These are phyloP conservation scores for Ogataea parapolymorpha DNA, from an alignment of 805 yeast genomes.

Conservation along the genomic window DNA sequence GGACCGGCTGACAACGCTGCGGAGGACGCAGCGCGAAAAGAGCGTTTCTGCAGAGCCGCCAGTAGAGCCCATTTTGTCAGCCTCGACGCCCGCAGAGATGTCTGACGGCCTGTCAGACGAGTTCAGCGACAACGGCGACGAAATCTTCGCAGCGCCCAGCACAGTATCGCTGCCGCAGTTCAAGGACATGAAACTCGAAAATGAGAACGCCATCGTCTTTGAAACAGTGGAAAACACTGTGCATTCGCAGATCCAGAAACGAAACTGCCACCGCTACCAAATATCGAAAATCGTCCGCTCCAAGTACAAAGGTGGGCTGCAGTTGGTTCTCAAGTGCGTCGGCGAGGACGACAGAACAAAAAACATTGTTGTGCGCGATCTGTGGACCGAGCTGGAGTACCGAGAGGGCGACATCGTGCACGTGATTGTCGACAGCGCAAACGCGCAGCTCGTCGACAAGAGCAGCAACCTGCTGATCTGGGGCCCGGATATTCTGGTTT, in stretches of 20 bases:
- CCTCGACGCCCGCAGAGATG: conserved; percentile 1
- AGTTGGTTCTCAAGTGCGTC: conserved; percentile 52
- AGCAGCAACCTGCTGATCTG: conserved; percentile 64
- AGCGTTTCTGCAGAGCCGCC: not conserved
- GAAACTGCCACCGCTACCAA: conserved; percentile 48
- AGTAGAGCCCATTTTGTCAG: not conserved
- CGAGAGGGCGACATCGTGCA: conserved; percentile 57
- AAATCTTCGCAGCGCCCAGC: conserved; percentile 13
- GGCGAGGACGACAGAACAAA: conserved; percentile 33
- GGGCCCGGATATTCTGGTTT: conserved; percentile 77
- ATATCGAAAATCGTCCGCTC: conserved; percentile 35
- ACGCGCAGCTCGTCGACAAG: conserved; percentile 48
- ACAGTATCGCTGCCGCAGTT: conserved; percentile 7
- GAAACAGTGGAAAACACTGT: conserved; percentile 29
- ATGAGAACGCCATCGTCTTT: conserved; percentile 12
- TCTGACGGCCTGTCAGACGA: conserved; percentile 16
- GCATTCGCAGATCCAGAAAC: conserved; percentile 42
- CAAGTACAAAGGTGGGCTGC: conserved; percentile 39
- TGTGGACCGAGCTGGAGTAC: conserved; percentile 52
- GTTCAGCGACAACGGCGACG: conserved; percentile 30
- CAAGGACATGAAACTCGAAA: conserved; percentile 22
- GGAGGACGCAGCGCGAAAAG: conserved; percentile 1
- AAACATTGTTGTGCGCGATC: conserved; percentile 57
- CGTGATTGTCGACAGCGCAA: conserved; percentile 42
- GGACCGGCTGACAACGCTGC: conserved; percentile 1